A percentile compares a stretch with the other conserved stretches of the same genome.
These are phyloP conservation scores for Nemania sp. DNA, from an alignment of 2,329 filamentous ascomycete genomes.

Conservation along the genomic window DNA sequence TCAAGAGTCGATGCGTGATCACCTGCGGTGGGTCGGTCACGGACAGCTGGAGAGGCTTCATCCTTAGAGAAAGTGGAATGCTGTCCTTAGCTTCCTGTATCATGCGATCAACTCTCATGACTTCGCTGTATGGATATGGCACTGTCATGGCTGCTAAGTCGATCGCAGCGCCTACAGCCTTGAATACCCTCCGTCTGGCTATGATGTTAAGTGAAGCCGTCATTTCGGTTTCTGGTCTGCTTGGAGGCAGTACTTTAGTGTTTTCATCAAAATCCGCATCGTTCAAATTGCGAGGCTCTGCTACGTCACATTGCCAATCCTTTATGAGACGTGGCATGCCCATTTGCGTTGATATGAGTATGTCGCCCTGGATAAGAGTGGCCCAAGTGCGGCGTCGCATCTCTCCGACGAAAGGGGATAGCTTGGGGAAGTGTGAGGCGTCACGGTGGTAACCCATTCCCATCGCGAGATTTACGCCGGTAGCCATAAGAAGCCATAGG, in stretches of 20 bases:
- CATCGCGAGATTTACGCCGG: constrained; percentile 65
- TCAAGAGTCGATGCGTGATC: constrained; percentile 29
- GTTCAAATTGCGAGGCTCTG: constrained; percentile 64
- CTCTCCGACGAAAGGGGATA: constrained; percentile 63
- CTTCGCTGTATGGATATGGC: constrained; percentile 37
- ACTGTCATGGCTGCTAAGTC: constrained; percentile 22
- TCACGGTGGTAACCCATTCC: constrained; percentile 67
- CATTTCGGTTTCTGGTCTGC: constrained; percentile 60
- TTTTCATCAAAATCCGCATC: constrained; percentile 66
- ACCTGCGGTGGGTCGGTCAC: constrained; percentile 24
- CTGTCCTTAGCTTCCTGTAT: constrained; percentile 21
- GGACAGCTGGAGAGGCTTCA: constrained; percentile 17
- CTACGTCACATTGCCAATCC: constrained; percentile 61
- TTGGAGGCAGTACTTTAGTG: constrained; percentile 60
- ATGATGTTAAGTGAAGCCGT: constrained; percentile 65
- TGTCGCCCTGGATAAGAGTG: constrained; percentile 62
- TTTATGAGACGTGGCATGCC: constrained; percentile 63
- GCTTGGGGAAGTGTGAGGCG: constrained; percentile 50
- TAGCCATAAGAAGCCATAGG: constrained; percentile 62
- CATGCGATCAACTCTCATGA: constrained; percentile 27
- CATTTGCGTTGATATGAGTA: constrained; percentile 64
- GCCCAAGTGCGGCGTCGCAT: constrained; percentile 55
- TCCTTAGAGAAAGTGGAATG: constrained; percentile 18
- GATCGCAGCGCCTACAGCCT: constrained; percentile 20
- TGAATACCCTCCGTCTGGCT: constrained; percentile 59